Base-by-base conservation (phyloP, 805 yeast genomes). In the Metschnikowia lochheadii region DNA sequence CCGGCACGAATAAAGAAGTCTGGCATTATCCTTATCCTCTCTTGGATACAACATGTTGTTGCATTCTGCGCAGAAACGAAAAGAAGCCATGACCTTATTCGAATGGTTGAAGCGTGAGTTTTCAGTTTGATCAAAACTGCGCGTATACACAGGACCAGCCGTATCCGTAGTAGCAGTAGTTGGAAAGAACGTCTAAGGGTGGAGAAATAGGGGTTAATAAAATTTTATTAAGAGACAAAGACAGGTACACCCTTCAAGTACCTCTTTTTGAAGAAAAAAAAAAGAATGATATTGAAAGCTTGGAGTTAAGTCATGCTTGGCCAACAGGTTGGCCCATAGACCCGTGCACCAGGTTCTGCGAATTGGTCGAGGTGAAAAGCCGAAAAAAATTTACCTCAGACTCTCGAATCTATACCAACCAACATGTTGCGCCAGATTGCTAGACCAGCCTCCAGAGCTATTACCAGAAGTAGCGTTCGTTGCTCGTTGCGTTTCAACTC, bases 1-100 rank as follows among this genome's bases (percentile, higher is more conserved):
- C 64, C 99, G 83, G 72, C 99, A 94, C 52, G 95, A 91, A 67
- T 88, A 94, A 52, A 92, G 75, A 54, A 94, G 73, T 57, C 89
- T 69, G 64, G 81, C 82, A 57, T 81, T 76, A 51, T 85, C 89
- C 63, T 86, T 88, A 66, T 94, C 98, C 74, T 94, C 99, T 59
- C 89, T 83, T 18, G 99, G 99, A 68, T 94, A 94, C 72, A 94
- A 80, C 99, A 94, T 94, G 67, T 94, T 94, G 79, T 94, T 94
- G 81, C 95, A 92, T 66, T 92, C 96, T 62, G 94, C 84, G 70
- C 99, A 92, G 76, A 92, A 92, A 67, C 96, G 81, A 73, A 94
- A 92, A 48, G 97, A 89, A 62, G 96, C 89, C 96, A 88, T 89
- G 48, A 44, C 48, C 39, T 29, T 11, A 26, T 26, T 42, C 45